A percentile compares a stretch with the other conserved stretches of the same genome.
Evolutionary conservation across 495 filamentous ascomycete genomes (phyloP).

Genomic region (Penicillium subrubescens): DNA sequence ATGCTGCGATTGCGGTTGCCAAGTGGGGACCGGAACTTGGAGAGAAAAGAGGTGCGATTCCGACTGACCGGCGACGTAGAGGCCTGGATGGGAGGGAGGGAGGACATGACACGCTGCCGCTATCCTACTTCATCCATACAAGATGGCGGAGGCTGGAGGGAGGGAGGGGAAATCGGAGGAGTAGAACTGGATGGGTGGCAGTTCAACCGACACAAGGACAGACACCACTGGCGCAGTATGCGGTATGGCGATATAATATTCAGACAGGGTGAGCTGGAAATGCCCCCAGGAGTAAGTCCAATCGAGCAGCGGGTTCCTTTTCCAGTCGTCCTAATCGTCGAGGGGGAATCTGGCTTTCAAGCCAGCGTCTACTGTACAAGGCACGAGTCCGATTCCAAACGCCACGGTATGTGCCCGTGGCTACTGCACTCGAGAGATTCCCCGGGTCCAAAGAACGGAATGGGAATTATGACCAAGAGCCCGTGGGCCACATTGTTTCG

Average conservation of each 20-base stretch:
- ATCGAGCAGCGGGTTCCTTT: slow-evolving; percentile 18
- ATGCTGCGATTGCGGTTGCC: slow-evolving; percentile 68
- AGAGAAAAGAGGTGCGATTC: slow-evolving; percentile 56
- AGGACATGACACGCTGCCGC: slow-evolving; percentile 50
- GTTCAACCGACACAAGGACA: slow-evolving; percentile 1
- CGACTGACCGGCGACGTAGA: slow-evolving; percentile 44
- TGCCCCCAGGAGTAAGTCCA: slow-evolving; percentile 14
- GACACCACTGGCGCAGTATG: neutral
- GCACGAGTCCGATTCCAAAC: slow-evolving; percentile 25
- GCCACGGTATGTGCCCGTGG: slow-evolving; percentile 21
- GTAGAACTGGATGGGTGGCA: slow-evolving; percentile 8
- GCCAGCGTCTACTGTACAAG: neutral
- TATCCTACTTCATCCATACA: slow-evolving; percentile 44
- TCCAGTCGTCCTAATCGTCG: slow-evolving; percentile 13
- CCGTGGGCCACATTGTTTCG: slow-evolving; percentile 43
- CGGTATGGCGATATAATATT: neutral
- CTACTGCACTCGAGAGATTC: slow-evolving; percentile 17
- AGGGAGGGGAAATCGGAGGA: slow-evolving; percentile 13
- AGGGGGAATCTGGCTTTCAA: slow-evolving; percentile 13
- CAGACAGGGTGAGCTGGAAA: slow-evolving; percentile 7
- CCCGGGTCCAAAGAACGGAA: slow-evolving; percentile 23
- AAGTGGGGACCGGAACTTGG: slow-evolving; percentile 63
- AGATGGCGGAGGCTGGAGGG: slow-evolving; percentile 20
- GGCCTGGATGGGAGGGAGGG: slow-evolving; percentile 39
- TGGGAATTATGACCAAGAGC: slow-evolving; percentile 33